phyloP scores from a whole-genome alignment of 257 asterid species.

The Coffea eugenioides region DNA sequence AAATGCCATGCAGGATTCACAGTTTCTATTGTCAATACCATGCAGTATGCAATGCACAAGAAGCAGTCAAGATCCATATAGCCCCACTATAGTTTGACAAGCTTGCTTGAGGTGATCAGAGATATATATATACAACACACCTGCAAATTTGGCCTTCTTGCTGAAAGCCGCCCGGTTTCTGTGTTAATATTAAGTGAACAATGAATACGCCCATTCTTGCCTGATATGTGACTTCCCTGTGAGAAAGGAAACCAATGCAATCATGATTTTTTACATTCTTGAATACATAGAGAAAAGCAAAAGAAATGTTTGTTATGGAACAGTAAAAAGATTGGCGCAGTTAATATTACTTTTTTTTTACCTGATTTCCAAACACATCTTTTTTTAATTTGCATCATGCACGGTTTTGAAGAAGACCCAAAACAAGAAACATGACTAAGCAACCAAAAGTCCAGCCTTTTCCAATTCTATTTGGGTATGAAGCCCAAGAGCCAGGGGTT shows the following conservation, averaged over 20 bases:
- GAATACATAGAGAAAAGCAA: neutral
- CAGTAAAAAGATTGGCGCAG: neutral
- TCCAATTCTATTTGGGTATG: too few relatives aligned
- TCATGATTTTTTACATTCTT: neutral
- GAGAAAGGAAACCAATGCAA: conserved; percentile 20
- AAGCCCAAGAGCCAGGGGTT: too few relatives aligned
- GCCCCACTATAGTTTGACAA: neutral
- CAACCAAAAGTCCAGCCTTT: too few relatives aligned
- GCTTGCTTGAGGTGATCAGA: neutral
- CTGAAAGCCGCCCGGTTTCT: conserved; percentile 97
- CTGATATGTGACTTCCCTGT: conserved; percentile 79
- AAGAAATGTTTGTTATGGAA: neutral
- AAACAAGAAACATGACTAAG: too few relatives aligned
- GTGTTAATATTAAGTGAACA: conserved; percentile 97
- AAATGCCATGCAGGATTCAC: neutral
- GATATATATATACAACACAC: conserved; percentile 27
- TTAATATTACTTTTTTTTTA: neutral
- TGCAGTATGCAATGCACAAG: neutral
- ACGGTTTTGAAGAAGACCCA: too few relatives aligned
- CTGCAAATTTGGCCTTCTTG: conserved; percentile 99
- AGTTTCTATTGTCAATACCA: neutral
- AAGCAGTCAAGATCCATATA: neutral
- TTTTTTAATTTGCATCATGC: neutral
- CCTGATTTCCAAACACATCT: neutral
- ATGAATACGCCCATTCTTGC: conserved; percentile 84